A percentile compares a stretch with the other conserved stretches of the same genome.
Conservation (phyloP, 352 stramenopile species). For the Pythium grandisporangium region DNA sequence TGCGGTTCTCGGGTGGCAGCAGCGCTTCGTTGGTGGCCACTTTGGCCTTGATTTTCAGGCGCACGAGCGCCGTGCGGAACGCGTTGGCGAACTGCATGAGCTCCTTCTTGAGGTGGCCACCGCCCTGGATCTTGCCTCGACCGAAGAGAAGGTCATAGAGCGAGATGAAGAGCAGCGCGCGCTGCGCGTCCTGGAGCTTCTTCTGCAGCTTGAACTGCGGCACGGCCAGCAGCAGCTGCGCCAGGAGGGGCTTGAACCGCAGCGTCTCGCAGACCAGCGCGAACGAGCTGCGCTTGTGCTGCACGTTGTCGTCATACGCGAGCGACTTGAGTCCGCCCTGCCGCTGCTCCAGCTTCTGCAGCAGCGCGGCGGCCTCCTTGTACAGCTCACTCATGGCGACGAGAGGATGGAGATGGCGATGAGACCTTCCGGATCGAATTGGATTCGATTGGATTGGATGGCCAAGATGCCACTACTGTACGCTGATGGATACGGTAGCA, state of each 20-base stretch:
- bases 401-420: no score
- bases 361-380: constrained; percentile 64
- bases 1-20: constrained; percentile 69
- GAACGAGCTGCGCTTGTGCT: constrained; percentile 85
- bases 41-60: constrained; percentile 77
- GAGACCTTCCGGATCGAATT: no score
- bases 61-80: constrained; percentile 63
- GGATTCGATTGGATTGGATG: no score
- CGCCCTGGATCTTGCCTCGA: constrained; percentile 77
- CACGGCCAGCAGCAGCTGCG: constrained; percentile 54
- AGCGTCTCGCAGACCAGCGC: constrained; percentile 85
- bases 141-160: constrained; percentile 87
- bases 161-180: constrained; percentile 65
- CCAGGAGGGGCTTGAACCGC: constrained; percentile 77
- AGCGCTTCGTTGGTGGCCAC: constrained; percentile 73
- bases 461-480: no score
- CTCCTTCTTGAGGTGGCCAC: constrained; percentile 82
- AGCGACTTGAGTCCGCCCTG: constrained; percentile 81
- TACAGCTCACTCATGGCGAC: constrained; percentile 79
- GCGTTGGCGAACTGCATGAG: constrained; percentile 66
- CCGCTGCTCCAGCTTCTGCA: constrained; percentile 68
- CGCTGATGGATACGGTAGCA: no score
- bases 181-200: constrained; percentile 30
- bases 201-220: constrained; percentile 59
- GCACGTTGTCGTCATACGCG: constrained; percentile 66